Percentiles rank a stretch among this genome's conserved stretches.
phyloP scores from a whole-genome alignment of 2,329 filamentous ascomycete genomes.

The Verticillium isaacii region DNA sequence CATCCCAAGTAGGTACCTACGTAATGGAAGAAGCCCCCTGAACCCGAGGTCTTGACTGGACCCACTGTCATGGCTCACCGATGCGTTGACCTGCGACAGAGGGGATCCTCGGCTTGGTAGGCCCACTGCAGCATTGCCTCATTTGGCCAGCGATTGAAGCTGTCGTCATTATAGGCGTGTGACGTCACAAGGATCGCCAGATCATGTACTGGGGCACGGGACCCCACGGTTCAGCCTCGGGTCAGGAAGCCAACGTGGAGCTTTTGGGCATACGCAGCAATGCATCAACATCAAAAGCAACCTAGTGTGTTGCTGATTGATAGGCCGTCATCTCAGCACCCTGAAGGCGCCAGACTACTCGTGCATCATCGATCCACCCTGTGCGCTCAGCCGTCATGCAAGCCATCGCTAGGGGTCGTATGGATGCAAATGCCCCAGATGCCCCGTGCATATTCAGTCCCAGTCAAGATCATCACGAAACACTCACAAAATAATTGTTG shows the following conservation, averaged over 20 bases:
- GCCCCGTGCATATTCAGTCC: neutral
- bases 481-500: neutral
- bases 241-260: too few species aligned
- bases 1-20: neutral
- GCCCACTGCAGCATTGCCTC: neutral
- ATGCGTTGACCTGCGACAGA: neutral
- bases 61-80: neutral
- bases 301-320: neutral
- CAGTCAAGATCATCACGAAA: neutral
- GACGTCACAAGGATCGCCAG: neutral
- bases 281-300: neutral
- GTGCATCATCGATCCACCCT: too few species aligned
- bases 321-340: too few species aligned
- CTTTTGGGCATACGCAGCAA: neutral
- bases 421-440: neutral
- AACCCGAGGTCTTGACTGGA: neutral
- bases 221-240: too few species aligned
- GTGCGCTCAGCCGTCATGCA: neutral
- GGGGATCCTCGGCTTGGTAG: neutral
- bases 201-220: neutral
- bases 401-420: neutral
- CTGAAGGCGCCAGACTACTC: too few species aligned
- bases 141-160: neutral
- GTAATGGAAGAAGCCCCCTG: neutral
- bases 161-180: neutral